Evolutionary conservation across 768 basidiomycete genomes (phyloP).

Genomic region (Tricholoma sp.): DNA sequence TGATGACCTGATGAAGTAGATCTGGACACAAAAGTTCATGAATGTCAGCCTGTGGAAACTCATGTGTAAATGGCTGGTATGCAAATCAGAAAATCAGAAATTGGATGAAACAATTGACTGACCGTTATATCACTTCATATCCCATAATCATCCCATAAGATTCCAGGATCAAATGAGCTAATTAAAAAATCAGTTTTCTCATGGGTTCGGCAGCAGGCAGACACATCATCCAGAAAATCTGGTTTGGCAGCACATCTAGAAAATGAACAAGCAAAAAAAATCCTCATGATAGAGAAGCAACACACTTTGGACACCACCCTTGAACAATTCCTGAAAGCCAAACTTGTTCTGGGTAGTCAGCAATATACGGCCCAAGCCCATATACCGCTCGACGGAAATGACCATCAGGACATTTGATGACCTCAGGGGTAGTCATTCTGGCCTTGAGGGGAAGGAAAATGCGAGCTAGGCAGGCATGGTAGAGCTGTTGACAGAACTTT

Average conservation of each 20-base stretch:
- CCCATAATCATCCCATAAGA: not conserved
- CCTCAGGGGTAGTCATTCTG: conserved; percentile 10
- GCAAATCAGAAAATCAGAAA: not conserved
- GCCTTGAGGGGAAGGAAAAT: too few species aligned
- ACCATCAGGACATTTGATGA: conserved; percentile 21
- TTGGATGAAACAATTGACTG: not conserved
- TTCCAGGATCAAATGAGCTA: not conserved
- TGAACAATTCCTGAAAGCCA: conserved; percentile 19
- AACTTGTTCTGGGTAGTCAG: conserved; percentile 25
- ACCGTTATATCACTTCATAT: not conserved
- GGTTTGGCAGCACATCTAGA: not conserved
- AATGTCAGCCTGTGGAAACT: not conserved
- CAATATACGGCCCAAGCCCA: conserved; percentile 24
- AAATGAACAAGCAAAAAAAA: not conserved
- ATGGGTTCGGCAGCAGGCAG: not conserved
- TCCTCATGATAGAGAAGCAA: not conserved
- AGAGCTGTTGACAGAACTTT: too few species aligned
- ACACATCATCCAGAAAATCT: not conserved
- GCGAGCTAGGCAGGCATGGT: too few species aligned
- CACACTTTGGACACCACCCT: conserved; percentile 23
- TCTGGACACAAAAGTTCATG: not conserved
- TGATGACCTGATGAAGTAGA: not conserved
- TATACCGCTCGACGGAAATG: conserved; percentile 11
- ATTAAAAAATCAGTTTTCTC: not conserved
- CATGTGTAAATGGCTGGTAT: not conserved